A percentile compares a stretch with the other conserved stretches of the same genome.
These are phyloP conservation scores for Kwoniella botswanensis DNA, from an alignment of 768 basidiomycete genomes.

Conservation along the genomic window DNA sequence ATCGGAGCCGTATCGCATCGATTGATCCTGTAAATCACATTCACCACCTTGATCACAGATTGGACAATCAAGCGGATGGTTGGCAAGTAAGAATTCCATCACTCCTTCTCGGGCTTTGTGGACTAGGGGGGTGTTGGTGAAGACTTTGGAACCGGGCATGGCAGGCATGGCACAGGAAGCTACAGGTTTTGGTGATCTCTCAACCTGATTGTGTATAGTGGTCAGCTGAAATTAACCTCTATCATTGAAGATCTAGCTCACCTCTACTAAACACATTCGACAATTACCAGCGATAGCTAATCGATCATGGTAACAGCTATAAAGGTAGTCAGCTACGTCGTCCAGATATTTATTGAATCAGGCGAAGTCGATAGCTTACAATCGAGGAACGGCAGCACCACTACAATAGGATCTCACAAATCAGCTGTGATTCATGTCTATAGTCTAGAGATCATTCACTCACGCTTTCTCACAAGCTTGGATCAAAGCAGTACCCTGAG, in stretches of 20 bases:
- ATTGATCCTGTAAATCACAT: slow-evolving; percentile 98
- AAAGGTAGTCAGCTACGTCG: slow-evolving; percentile 8
- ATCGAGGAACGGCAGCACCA: slow-evolving; percentile 57
- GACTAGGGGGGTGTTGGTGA: slow-evolving; percentile 83
- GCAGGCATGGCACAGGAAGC: slow-evolving; percentile 98
- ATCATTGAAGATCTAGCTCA: slow-evolving; percentile 22
- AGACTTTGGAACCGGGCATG: slow-evolving; percentile 90
- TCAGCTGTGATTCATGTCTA: slow-evolving; percentile 16
- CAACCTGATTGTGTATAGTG: slow-evolving; percentile 61
- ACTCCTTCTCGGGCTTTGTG: slow-evolving; percentile 81
- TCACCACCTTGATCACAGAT: slow-evolving; percentile 99
- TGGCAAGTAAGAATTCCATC: slow-evolving; percentile 97
- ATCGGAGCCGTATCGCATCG: slow-evolving; percentile 98
- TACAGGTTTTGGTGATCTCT: slow-evolving; percentile 90
- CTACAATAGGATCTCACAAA: slow-evolving; percentile 58
- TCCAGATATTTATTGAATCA: background rate
- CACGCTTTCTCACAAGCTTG: slow-evolving; percentile 76
- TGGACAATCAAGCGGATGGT: slow-evolving; percentile 98
- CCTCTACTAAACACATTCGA: slow-evolving; percentile 99
- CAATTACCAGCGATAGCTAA: slow-evolving; percentile 98
- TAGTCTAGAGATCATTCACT: background rate
- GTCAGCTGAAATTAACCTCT: background rate
- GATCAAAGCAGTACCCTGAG: slow-evolving; percentile 91
- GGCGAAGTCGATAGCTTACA: slow-evolving; percentile 60
- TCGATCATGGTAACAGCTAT: slow-evolving; percentile 62